These are phyloP conservation scores for Eragrostis tef DNA, from an alignment of 202 grass and related monocot species.

Conservation along the genomic window DNA sequence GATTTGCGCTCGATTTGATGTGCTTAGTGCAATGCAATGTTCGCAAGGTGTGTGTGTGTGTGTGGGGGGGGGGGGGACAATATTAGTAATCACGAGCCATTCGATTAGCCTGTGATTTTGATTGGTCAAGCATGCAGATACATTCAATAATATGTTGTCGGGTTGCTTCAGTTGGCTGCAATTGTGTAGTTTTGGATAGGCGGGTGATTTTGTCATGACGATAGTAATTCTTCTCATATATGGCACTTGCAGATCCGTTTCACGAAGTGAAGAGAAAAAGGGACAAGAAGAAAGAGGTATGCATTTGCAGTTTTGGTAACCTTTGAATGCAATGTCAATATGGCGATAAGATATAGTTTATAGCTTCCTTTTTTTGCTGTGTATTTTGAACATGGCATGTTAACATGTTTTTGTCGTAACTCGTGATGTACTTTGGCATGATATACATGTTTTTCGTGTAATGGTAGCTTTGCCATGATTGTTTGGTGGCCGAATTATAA, in stretches of 20 bases:
- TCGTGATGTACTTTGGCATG: neutral
- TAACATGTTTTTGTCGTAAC: neutral
- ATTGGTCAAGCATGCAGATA: neutral
- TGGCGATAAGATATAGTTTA: neutral
- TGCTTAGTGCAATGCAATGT: neutral
- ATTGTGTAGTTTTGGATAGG: neutral
- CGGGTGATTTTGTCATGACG: neutral
- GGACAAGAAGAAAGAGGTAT: constrained; percentile 96
- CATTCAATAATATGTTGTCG: neutral
- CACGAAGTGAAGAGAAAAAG: constrained; percentile 87
- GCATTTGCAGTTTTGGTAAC: constrained; percentile 6
- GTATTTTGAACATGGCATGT: constrained; percentile 1
- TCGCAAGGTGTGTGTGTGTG: neutral
- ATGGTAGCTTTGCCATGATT: neutral
- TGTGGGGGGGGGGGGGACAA: too few species aligned
- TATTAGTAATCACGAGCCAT: too few species aligned
- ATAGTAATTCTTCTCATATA: constrained; percentile 39
- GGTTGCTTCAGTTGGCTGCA: neutral
- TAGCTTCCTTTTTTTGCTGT: neutral
- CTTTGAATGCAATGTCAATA: neutral
- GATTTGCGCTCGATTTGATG: neutral
- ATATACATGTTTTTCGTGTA: neutral
- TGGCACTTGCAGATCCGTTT: constrained; percentile 77
- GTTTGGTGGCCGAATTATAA: neutral
- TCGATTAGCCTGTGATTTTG: constrained; percentile 20